Conservation (phyloP, 2,329 filamentous ascomycete species). For the Dendryphion nanum region DNA sequence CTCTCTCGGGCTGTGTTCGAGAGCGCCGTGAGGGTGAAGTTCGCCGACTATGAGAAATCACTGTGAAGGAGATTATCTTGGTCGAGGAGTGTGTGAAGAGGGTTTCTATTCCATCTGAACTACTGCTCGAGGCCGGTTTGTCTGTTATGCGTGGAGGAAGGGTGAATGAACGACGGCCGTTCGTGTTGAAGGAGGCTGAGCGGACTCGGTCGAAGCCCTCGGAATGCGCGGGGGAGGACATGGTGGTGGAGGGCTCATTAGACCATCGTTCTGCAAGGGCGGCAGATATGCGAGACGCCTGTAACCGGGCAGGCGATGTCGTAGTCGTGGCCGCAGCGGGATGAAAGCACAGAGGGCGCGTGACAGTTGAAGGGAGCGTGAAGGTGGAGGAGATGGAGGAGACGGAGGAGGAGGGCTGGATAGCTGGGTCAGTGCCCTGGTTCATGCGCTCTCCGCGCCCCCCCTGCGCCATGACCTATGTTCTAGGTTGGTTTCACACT, state of each 20-base stretch:
- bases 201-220: conserved; percentile 17
- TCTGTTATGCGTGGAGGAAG: conserved; percentile 42
- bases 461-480: too few relatives aligned
- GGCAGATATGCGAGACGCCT: conserved; percentile 3
- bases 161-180: conserved; percentile 49
- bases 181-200: conserved; percentile 16
- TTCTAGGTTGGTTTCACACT: too few relatives aligned
- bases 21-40: conserved; percentile 18
- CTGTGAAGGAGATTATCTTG: conserved; percentile 67
- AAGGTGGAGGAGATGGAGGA: not conserved
- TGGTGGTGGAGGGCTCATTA: conserved; percentile 24
- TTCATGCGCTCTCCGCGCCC: too few relatives aligned
- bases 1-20: conserved; percentile 28
- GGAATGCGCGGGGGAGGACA: conserved; percentile 28
- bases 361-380: not conserved
- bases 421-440: not conserved
- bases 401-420: not conserved
- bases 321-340: not conserved
- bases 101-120: conserved; percentile 58
- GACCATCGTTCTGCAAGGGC: conserved; percentile 18
- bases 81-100: conserved; percentile 72
- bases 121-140: conserved; percentile 36
- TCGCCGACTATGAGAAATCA: conserved; percentile 17
- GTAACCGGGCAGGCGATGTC: not conserved
- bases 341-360: not conserved